phyloP scores from a whole-genome alignment of 805 yeast species.

The Candida parachauliodes region DNA sequence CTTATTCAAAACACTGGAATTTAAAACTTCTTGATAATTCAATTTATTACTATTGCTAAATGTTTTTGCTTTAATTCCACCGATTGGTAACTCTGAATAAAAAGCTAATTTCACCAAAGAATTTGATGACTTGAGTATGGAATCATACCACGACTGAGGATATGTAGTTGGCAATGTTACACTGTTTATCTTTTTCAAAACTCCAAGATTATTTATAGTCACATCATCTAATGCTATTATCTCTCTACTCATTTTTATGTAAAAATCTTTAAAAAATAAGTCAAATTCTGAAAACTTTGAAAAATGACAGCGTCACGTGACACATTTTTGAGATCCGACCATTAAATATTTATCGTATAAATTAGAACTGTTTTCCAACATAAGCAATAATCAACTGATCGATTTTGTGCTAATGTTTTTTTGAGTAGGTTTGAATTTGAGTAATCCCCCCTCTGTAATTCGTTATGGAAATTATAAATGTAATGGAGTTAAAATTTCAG shows the following conservation, averaged over 20 bases:
- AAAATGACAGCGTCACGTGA: conserved; percentile 2
- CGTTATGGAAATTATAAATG: not conserved
- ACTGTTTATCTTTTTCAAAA: conserved; percentile 53
- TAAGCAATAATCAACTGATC: no score
- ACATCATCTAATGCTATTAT: conserved; percentile 53
- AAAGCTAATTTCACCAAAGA: conserved; percentile 59
- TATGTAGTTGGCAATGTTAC: conserved; percentile 50
- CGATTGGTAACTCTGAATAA: conserved; percentile 78
- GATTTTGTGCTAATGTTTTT: no score
- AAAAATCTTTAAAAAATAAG: no score
- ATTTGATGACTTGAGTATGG: conserved; percentile 38
- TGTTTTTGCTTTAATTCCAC: conserved; percentile 59
- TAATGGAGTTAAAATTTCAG: not conserved
- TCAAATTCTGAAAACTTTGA: no score
- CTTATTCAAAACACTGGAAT: conserved; percentile 18
- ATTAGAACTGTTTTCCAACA: no score
- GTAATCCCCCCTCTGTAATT: not conserved
- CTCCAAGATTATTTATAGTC: conserved; percentile 57
- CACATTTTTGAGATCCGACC: no score
- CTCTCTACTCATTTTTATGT: conserved; percentile 28
- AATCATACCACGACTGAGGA: conserved; percentile 49
- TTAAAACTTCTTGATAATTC: conserved; percentile 14
- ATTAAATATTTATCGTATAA: no score
- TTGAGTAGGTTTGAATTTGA: no score
- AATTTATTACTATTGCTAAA: conserved; percentile 36